These are phyloP conservation scores for Penicillium angulare DNA, from an alignment of 495 filamentous ascomycete genomes.

Conservation along the genomic window DNA sequence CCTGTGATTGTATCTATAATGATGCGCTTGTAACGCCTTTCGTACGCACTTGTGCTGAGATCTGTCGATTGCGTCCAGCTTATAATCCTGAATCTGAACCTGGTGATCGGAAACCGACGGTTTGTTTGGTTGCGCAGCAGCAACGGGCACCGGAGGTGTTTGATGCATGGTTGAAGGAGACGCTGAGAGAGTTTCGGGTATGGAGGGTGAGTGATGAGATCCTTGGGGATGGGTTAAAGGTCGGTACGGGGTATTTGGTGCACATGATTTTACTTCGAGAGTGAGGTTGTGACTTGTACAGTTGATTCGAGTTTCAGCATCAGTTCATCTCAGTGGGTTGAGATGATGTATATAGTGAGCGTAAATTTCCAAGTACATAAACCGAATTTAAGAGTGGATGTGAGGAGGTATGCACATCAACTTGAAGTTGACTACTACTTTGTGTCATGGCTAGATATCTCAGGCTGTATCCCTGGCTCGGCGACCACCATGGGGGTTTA, in stretches of 20 bases:
- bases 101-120: constrained; percentile 39
- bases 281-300: constrained; percentile 4
- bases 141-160: constrained; percentile 82
- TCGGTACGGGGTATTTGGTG: constrained; percentile 47
- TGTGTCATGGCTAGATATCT: too few species aligned
- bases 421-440: too few species aligned
- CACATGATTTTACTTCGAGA: constrained; percentile 37
- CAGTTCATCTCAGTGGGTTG: not conserved
- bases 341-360: not conserved
- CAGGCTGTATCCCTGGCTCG: too few species aligned
- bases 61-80: constrained; percentile 57
- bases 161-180: constrained; percentile 72
- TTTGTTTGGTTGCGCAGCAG: constrained; percentile 82
- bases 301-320: not conserved
- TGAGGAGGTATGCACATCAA: too few species aligned
- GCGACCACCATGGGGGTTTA: too few species aligned
- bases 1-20: constrained; percentile 91
- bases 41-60: constrained; percentile 79
- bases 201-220: constrained; percentile 73
- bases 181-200: constrained; percentile 62
- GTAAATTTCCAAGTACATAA: too few species aligned
- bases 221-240: constrained; percentile 53
- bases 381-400: too few species aligned
- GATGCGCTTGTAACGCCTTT: constrained; percentile 79
- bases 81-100: constrained; percentile 13